Base-by-base conservation (phyloP, 306 rosid species). In the Cajanus cajan region DNA sequence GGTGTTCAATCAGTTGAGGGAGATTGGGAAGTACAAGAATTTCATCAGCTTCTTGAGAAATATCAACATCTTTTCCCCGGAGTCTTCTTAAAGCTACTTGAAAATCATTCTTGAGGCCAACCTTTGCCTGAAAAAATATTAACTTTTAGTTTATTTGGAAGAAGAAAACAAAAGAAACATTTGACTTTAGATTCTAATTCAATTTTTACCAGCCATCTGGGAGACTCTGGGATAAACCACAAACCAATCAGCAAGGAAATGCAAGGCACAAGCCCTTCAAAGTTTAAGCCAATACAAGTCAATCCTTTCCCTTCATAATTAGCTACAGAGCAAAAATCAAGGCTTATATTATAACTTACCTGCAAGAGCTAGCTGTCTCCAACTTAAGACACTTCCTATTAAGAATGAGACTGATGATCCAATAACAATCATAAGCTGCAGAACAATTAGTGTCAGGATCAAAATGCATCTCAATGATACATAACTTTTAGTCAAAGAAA, bases 131-230 rank as follows among this genome's bases (percentile, higher is more conserved):
- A 19, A 89, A 75, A 16, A 34, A 22, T 24, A 19, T 16, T 12
- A 43, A 3, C 44, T 79, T 68, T 52, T 48, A 25, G 15, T 16
- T 64, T 18, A 54, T 44, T 24, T 69, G 6, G 36, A 25, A 50
- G 13, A 50, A 59, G 69, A 39, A 19, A 64, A 14, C 10, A 65
- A 8, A 45, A 4, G 37, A 41, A 68, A 50, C 6, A 13, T 59
- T 61, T 11, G 41, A 4, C 14, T 78, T 78, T 47, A 73, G 64
- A 41, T 11, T 74, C 24, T 24, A 50, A 34, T 8, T 36, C 8
- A 92, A 61, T 14, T 31, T 62, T 72, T 86, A 92, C 98, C 88
- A 90, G 89, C 98, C 97, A 94, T 92, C 97, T 91, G 2, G 98
- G 98, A 21, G 98, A 95, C 85, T 95, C 93, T 16, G 94, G 97